Evolutionary conservation across 345 rosid species (phyloP).

Genomic region (Arabidopsis suecica): DNA sequence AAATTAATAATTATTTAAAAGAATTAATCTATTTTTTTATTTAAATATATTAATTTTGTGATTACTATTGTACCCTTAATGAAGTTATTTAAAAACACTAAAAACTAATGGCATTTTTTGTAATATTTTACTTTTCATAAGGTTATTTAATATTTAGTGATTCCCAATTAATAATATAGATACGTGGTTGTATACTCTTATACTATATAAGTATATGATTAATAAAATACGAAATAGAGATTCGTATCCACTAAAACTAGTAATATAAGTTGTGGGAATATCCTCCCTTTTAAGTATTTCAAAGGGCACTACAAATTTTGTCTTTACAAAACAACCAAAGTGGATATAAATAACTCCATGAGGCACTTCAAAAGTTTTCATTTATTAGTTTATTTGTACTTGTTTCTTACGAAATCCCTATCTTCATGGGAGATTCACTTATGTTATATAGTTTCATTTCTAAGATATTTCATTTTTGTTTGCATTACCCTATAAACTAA

Average conservation of each 20-base stretch:
- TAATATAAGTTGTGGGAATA: conserved; percentile 29
- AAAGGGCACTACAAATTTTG: conserved; percentile 36
- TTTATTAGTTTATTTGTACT: conserved; percentile 31
- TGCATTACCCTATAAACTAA: conserved; percentile 10
- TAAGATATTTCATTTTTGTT: neutral
- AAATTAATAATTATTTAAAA: too few species aligned
- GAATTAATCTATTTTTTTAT: too few species aligned
- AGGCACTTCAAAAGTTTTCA: conserved; percentile 35
- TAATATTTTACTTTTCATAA: too few species aligned
- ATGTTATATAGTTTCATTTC: conserved; percentile 19
- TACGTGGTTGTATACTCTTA: neutral
- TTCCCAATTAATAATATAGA: too few species aligned
- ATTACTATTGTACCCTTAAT: too few species aligned
- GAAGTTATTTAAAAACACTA: too few species aligned
- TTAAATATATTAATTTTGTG: too few species aligned
- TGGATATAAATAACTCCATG: conserved; percentile 11
- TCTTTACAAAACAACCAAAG: conserved; percentile 42
- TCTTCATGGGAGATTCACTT: conserved; percentile 13
- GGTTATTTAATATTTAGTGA: too few species aligned
- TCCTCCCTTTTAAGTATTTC: conserved; percentile 34
- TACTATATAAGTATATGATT: conserved; percentile 10
- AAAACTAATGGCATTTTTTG: too few species aligned
- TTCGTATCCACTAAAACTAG: conserved; percentile 37
- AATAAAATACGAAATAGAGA: conserved; percentile 20
- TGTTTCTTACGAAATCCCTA: conserved; percentile 15